Evolutionary conservation across 2,329 filamentous ascomycete genomes (phyloP).

Genomic region (Colletotrichum chrysophilum): DNA sequence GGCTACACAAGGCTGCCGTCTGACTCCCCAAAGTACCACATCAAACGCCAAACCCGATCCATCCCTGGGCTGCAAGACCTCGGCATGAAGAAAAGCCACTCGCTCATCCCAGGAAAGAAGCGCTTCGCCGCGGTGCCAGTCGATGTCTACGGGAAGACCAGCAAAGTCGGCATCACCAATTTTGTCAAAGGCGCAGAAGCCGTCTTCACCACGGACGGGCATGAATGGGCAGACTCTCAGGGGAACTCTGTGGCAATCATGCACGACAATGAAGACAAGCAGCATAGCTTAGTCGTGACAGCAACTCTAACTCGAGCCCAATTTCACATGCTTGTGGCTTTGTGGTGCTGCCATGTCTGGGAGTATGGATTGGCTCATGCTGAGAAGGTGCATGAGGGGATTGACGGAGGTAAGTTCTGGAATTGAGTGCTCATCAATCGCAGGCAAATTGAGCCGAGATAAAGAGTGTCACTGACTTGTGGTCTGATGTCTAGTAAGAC

Average conservation of each 20-base stretch:
- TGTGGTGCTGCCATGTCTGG: not conserved
- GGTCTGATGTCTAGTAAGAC: not conserved
- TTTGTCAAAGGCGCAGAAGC: not conserved
- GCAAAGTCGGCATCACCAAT: not conserved
- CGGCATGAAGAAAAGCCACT: not conserved
- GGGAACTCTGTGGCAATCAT: not conserved
- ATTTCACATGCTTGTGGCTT: not conserved
- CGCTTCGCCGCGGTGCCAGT: not conserved
- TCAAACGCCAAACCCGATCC: not conserved
- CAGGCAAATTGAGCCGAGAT: fast-evolving
- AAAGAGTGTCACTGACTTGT: not conserved
- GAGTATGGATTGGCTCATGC: not conserved
- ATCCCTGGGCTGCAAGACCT: not conserved
- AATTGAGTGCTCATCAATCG: not conserved
- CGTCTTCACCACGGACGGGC: not conserved
- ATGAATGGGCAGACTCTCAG: not conserved
- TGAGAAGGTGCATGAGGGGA: slow-evolving; percentile 1
- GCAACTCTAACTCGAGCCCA: not conserved
- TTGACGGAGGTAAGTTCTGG: not conserved
- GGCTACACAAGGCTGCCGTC: not conserved
- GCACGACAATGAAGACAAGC: not conserved
- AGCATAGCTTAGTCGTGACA: not conserved
- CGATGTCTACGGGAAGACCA: not conserved
- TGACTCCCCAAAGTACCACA: not conserved
- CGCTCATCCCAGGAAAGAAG: not conserved